Base-by-base conservation (phyloP, 1,284 basidiomycete genomes). In the Naganishia albida region DNA sequence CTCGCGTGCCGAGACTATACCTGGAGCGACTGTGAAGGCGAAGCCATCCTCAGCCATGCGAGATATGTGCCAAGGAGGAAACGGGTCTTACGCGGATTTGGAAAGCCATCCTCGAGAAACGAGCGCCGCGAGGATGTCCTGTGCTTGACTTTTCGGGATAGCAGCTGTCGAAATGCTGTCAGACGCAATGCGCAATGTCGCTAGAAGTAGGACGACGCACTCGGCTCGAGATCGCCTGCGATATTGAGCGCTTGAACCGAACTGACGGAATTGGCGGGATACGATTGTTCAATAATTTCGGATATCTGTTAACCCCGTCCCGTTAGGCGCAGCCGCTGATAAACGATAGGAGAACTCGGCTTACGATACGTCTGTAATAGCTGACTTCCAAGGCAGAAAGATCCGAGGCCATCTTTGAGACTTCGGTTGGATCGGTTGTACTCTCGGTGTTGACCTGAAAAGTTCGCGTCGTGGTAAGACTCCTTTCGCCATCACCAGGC, bases 251-350 rank as follows among this genome's bases (percentile, higher is more conserved):
- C 78, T 49, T 71, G 68, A 13, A 69, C 70, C 4, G 71, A 69
- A 2, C 73, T 71, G 38, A 79, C 64, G 6, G 77, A 78, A 67
- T 77, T 76, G 48, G 70, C 76, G 3, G 77, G 78, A 62, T 77
- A 77, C 0, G 73, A 74, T 3, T 66, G 59, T 40, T 78, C 70
- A 42, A 79, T 78, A 25, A 68, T 73, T 38, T 70, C 67, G 49
- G 74, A 65, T 73, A 75, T 57, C 56, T 49, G 20, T n/a, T n/a
- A n/a, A n/a, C n/a, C n/a, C n/a, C n/a, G n/a, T n/a, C n/a, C n/a
- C 7, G 42, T 2, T 6, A 13, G 25, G 34, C 43, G 23, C 23
- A 43, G 20, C 8, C 12, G n/a, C 10, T n/a, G n/a, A 60, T 7
- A 28, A 12, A 42, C 4, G 26, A 23, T n/a, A n/a, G n/a, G n/a